phyloP scores from a whole-genome alignment of 2,329 filamentous ascomycete species.

The Apiospora pterosperma region DNA sequence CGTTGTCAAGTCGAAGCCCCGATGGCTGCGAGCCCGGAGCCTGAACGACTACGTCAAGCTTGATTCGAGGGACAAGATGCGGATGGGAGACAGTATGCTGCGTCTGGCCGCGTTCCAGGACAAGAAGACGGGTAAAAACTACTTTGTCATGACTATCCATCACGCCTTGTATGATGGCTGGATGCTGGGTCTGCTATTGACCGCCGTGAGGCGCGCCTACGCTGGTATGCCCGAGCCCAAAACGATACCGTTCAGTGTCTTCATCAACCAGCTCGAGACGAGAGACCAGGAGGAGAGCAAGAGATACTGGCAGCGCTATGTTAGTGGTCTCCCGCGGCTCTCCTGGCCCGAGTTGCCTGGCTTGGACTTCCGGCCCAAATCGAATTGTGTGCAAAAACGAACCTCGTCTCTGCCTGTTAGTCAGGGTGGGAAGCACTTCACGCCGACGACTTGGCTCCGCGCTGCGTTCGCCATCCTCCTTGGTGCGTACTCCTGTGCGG shows the following conservation, averaged over 20 bases:
- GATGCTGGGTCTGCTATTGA: conserved; percentile 6
- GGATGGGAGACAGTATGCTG: not conserved
- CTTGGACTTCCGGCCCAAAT: not conserved
- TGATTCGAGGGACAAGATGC: not conserved
- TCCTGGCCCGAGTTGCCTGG: not conserved
- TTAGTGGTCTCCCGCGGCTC: not conserved
- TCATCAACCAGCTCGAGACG: not conserved
- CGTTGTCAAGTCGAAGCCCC: not conserved
- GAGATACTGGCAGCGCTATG: not conserved
- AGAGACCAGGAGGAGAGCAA: not conserved
- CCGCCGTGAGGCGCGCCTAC: not conserved
- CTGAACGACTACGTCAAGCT: not conserved
- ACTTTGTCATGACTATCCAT: conserved; percentile 8
- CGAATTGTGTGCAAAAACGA: not conserved
- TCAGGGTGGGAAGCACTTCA: not conserved
- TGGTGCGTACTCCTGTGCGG: not conserved
- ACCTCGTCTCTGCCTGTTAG: not conserved
- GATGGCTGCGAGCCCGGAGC: not conserved
- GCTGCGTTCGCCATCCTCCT: not conserved
- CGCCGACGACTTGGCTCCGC: not conserved
- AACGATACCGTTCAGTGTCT: not conserved
- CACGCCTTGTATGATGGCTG: conserved; percentile 10
- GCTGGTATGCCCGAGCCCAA: not conserved
- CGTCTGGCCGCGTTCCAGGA: not conserved
- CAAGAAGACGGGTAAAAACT: not conserved